Base-by-base conservation (phyloP, 306 rosid species). In the Alnus rubra region DNA sequence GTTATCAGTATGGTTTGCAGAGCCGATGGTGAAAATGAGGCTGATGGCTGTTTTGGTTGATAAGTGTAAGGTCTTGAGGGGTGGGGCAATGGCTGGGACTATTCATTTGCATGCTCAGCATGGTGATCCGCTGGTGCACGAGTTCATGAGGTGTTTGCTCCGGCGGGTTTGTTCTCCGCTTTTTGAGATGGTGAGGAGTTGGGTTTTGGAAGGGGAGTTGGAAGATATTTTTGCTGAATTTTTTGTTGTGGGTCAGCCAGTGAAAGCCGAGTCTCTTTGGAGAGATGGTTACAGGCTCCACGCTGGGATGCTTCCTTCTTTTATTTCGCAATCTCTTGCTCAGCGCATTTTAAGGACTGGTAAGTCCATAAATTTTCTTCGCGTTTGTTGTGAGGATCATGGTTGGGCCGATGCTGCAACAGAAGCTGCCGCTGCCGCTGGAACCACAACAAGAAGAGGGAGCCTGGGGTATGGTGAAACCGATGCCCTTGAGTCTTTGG, bases 181-280 rank as follows among this genome's bases (percentile, higher is more conserved):
- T 53, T 95, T 88, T 83, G 99, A 93, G 78, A 95, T 93, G 96
- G 99, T 95, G 73, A 88, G 86, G 83, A 88, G 93, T 81, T 95
- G 97, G 99, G 97, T 95, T 74, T 83, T 86, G 82, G 99, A 95
- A 86, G 98, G 99, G 77, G 99, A 95, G 82, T 84, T 95, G 44
- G 99, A 95, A 60, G 99, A 95, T 85, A 82, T 95, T 14, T 95
- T 91, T 85, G 79, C 93, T 3, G 99, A 95, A 78, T 95, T 93
- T 76, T 93, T 95, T 64, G 85, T 95, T 55, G 92, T 95, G 45
- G 90, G 97, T 44, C 98, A 95, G 88, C 91, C 91, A 0, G 99
- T 95, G 85, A 95, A 95, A 81, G 99, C 93, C 9, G 99, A 95
- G 79, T 93, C 98, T 23, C 98, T 95, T 28, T 95, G 98, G 99